Conservation (phyloP, 2,329 filamentous ascomycete genomes). For the Achaetomium macrosporum region DNA sequence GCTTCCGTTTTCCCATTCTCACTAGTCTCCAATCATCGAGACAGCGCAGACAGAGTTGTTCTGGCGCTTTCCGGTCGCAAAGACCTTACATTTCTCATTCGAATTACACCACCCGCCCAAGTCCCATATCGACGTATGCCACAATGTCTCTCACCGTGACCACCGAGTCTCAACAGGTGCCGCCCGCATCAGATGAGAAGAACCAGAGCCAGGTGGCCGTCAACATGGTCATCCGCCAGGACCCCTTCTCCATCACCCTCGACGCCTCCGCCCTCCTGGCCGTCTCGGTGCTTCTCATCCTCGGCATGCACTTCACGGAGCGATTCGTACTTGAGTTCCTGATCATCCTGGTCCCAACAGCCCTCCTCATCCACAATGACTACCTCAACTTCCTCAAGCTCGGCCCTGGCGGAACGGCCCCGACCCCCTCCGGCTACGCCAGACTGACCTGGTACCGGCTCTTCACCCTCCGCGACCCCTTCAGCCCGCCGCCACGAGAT, state of each 20-base stretch:
- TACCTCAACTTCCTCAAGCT: conserved; percentile 71
- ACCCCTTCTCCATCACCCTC: conserved; percentile 48
- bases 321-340: conserved; percentile 43
- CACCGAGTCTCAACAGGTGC: conserved; percentile 15
- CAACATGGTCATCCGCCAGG: conserved; percentile 42
- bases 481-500: conserved; percentile 50
- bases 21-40: too few species aligned
- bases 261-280: conserved; percentile 44
- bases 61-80: too few species aligned
- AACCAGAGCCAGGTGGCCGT: conserved; percentile 26
- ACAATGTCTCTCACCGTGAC: conserved; percentile 25
- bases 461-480: conserved; percentile 66
- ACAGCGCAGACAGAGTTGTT: too few species aligned
- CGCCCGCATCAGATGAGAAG: conserved; percentile 12
- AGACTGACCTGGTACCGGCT: conserved; percentile 67
- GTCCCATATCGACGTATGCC: not conserved
- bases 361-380: conserved; percentile 58
- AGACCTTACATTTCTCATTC: too few species aligned
- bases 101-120: not conserved
- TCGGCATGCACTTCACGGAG: conserved; percentile 47
- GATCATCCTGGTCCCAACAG: conserved; percentile 43
- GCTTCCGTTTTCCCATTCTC: too few species aligned
- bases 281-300: conserved; percentile 41
- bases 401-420: conserved; percentile 74
- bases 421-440: conserved; percentile 66